phyloP scores from a whole-genome alignment of 148 eudicot genomes.

The Chenopodium berlandieri region DNA sequence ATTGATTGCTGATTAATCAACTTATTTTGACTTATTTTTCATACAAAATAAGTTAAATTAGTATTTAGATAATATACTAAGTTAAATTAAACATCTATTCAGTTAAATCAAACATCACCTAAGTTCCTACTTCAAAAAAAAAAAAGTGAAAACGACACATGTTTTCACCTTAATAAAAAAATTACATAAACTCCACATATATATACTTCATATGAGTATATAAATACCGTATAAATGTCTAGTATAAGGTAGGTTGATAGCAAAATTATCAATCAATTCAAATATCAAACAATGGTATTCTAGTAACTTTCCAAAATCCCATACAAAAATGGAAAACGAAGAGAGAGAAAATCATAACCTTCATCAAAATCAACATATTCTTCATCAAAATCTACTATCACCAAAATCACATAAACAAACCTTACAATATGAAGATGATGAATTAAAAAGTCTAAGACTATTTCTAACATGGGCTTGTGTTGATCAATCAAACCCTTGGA shows the following conservation, averaged over 20 bases:
- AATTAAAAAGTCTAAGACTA: constrained; percentile 36
- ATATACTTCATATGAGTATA: background rate
- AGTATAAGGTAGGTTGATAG: background rate
- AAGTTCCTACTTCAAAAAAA: no score
- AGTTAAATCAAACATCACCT: no score
- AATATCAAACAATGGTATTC: background rate
- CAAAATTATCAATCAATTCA: background rate
- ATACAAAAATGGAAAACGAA: constrained; percentile 20
- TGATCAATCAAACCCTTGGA: constrained; percentile 62
- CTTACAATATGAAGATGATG: constrained; percentile 35
- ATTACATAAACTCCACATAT: no score
- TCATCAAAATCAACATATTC: background rate
- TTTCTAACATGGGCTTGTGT: constrained; percentile 59
- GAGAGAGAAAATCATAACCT: constrained; percentile 16
- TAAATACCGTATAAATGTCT: background rate
- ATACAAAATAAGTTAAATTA: no score
- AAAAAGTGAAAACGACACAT: no score
- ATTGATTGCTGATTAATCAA: no score
- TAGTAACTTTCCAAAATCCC: background rate
- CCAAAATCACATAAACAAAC: constrained; percentile 19
- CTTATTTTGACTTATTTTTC: no score
- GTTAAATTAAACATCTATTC: no score
- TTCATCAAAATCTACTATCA: background rate
- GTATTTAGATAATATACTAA: no score
- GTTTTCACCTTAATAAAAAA: no score